Percentiles rank a stretch among this genome's conserved stretches.
Conservation (phyloP, 2,329 filamentous ascomycete species). For the Cladosporium sp. region DNA sequence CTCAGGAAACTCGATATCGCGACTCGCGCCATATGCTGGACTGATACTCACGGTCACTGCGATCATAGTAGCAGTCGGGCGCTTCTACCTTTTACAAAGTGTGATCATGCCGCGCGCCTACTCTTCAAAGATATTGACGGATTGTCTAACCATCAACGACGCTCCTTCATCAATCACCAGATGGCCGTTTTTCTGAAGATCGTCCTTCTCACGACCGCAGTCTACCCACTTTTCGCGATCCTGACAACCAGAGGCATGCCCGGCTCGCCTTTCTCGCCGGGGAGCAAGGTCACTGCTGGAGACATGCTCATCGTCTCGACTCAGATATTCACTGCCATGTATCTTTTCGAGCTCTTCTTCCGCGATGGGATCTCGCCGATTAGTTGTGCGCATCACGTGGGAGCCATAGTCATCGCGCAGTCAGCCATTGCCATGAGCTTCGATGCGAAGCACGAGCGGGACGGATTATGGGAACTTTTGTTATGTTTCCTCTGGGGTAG, state of each 20-base stretch:
- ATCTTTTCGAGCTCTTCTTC: conserved; percentile 44
- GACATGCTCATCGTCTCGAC: conserved; percentile 39
- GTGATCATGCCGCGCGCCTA: conserved; percentile 27
- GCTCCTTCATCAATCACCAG: conserved; percentile 46
- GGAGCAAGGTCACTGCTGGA: conserved; percentile 35
- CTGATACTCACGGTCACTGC: conserved; percentile 24
- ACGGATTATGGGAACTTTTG: conserved; percentile 36
- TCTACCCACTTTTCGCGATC: conserved; percentile 41
- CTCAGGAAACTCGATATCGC: neutral
- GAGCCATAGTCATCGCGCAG: conserved; percentile 40
- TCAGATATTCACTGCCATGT: conserved; percentile 44
- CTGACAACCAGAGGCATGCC: conserved; percentile 33
- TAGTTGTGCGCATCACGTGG: conserved; percentile 40
- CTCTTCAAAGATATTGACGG: conserved; percentile 35
- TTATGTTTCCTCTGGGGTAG: conserved; percentile 39
- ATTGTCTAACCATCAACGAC: conserved; percentile 34
- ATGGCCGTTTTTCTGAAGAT: conserved; percentile 42
- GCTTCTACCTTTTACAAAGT: conserved; percentile 31
- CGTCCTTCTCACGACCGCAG: conserved; percentile 35
- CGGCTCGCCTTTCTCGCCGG: conserved; percentile 20
- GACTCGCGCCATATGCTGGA: conserved; percentile 17
- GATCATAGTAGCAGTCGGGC: conserved; percentile 21
- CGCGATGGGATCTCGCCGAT: conserved; percentile 39
- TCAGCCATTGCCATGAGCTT: conserved; percentile 39
- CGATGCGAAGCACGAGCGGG: conserved; percentile 22